Base-by-base conservation (phyloP, 225 moss, liverwort and hornwort genomes). In the Sphagnum tenellum region DNA sequence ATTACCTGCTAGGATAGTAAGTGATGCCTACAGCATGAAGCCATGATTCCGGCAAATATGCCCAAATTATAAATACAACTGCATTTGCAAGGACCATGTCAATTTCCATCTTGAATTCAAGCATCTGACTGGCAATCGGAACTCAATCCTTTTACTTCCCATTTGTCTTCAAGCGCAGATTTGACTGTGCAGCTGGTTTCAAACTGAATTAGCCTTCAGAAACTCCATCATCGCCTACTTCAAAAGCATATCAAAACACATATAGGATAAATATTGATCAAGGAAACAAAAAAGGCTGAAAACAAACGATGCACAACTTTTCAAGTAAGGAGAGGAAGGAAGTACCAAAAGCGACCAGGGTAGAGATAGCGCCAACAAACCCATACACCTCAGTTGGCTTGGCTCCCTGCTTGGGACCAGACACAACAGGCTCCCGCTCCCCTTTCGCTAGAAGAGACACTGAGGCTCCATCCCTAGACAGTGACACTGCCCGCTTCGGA, bases 331-430 rank as follows among this genome's bases (percentile, higher is more conserved):
- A 53, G 46, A 62, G 45, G 12, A 59, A 55, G 66, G 12, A 1
- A 29, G 57, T 50, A 86, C 86, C 65, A 49, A 84, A 88, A 0
- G 81, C 86, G 52, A 93, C 92, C 0, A 90, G 75, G 6, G 96
- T 88, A 46, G 89, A 88, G 67, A 90, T 92, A 2, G 92, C 92
- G 12, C 96, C 92, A 44, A 89, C 92, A 75, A 98, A 98, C 11
- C 96, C 96, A 69, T 98, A 92, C 0, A 98, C 96, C 79, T 98
- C 96, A 44, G 86, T 82, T 4, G 96, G 92, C 67, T 98, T 98
- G 10, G 92, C 96, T 44, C 92, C 92, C 60, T 78, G 81, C 56
- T 78, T 85, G 56, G 81, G 64, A 8, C 81, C 84, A 13, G 73
- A 68, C 61, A 67, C 78, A 66, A 81, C 78, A 2, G 80, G 72